Evolutionary conservation across 179 eudicot genomes (phyloP).

Genomic region (Silene vulgaris): DNA sequence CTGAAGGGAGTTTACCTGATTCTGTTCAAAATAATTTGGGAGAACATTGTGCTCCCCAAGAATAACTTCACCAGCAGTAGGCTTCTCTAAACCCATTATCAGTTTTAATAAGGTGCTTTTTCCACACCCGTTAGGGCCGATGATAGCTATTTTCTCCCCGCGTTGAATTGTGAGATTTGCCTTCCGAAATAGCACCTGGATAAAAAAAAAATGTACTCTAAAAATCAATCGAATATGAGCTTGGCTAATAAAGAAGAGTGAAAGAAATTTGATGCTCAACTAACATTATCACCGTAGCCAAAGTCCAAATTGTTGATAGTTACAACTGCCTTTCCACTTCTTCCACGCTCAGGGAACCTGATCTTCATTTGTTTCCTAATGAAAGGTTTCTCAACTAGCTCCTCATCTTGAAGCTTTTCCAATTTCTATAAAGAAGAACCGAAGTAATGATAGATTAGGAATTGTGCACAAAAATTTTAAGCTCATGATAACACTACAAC

Average conservation of each 20-base stretch:
- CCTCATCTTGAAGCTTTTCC: constrained; percentile 90
- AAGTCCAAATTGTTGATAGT: constrained; percentile 68
- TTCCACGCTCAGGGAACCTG: constrained; percentile 92
- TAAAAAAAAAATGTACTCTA: constrained; percentile 11
- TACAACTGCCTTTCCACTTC: constrained; percentile 76
- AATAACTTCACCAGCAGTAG: constrained; percentile 60
- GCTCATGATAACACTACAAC: not conserved
- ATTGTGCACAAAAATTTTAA: not conserved
- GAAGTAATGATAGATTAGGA: constrained; percentile 5
- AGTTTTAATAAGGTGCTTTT: constrained; percentile 87
- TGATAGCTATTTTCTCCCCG: constrained; percentile 92
- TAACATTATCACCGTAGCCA: constrained; percentile 65
- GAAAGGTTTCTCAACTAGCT: constrained; percentile 89
- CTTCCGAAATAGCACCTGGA: constrained; percentile 65
- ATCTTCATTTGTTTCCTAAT: constrained; percentile 91
- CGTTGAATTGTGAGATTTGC: constrained; percentile 68
- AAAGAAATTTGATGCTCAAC: constrained; percentile 23
- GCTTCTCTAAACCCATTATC: constrained; percentile 76
- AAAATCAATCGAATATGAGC: not conserved
- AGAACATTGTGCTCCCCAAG: constrained; percentile 91
- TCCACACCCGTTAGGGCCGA: constrained; percentile 97
- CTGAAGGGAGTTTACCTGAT: constrained; percentile 79
- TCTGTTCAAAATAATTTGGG: constrained; percentile 96
- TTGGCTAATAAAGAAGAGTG: not conserved
- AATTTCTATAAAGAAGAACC: constrained; percentile 51